Base-by-base conservation (phyloP, 2,329 filamentous ascomycete species). In the Scortechinia acanthostroma region DNA sequence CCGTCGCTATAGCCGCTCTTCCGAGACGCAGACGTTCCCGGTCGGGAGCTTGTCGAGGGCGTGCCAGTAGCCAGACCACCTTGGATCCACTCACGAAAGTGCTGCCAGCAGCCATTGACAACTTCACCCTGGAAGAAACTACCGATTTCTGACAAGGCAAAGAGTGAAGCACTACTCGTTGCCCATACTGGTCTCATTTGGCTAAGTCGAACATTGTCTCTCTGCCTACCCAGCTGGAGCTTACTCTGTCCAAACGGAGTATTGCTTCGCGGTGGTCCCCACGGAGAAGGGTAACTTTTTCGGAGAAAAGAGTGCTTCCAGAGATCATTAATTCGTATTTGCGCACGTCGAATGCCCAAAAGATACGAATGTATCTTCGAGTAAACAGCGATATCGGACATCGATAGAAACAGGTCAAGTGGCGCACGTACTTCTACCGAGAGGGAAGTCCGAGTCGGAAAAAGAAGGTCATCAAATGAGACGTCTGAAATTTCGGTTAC, bases 81-180 rank as follows among this genome's bases (percentile, higher is more conserved):
- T 45, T 66, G 58, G 15, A 83, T 67, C 79, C 82, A 86, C 15
- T 62, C 58, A 21, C 76, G 70, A 48, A 87, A 80, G 47, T 77
- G 73, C 19, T 70, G 63, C 70, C 81, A 87, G 1, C 74, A 82
- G 45, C 75, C 73, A 51, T 76, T 69, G 22, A 87, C 72, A 3
- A 88, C 76, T 55, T 86, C 80, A n/a, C 81, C 82, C 55, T 86
- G 82, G 46, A 88, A 75, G 53, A 85, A 87, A 10, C 72, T 73
- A 44, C 80, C 74, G 17, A 81, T 73, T 53, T 86, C 82, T 1
- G 80, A 79, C 2, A 87, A 64, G 42, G 86, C 72, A 57, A 85
- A 86, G 2, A 83, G 66, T 2, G 79, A 74, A 21, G 80, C 77
- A 51, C 77, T 77, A 51, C 76, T 75, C 1, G 78, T 83, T 2